Conservation (phyloP, 257 asterid species). For the Linaria vulgaris region DNA sequence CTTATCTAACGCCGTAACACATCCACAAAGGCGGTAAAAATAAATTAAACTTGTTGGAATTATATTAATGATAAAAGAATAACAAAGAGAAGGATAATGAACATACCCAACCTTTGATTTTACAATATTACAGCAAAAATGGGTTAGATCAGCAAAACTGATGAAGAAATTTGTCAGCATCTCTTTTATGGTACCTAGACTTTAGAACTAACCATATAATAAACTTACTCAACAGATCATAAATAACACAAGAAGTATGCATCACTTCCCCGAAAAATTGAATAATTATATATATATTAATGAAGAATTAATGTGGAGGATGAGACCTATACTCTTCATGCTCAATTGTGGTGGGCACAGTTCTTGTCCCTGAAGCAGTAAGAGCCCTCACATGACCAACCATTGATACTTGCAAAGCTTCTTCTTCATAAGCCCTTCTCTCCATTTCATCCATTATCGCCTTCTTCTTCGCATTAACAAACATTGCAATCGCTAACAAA, state of each 20-base stretch:
- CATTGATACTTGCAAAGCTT: slow-evolving; percentile 92
- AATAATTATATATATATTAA: neutral
- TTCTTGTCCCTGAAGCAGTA: slow-evolving; percentile 65
- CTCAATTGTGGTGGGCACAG: slow-evolving; percentile 59
- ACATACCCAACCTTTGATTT: neutral
- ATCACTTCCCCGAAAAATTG: neutral
- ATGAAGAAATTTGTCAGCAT: slow-evolving; percentile 32
- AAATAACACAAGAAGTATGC: neutral
- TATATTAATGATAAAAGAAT: no score
- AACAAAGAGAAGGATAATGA: neutral
- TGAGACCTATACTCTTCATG: slow-evolving; percentile 47
- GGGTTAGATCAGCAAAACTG: slow-evolving; percentile 28
- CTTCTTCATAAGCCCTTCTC: slow-evolving; percentile 91
- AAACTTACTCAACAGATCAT: slow-evolving; percentile 28
- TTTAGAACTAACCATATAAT: slow-evolving; percentile 22
- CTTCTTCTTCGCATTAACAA: slow-evolving; percentile 75
- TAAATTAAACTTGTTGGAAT: no score
- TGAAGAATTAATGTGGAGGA: slow-evolving; percentile 18
- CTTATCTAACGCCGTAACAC: no score
- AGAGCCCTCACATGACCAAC: slow-evolving; percentile 91
- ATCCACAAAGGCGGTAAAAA: no score
- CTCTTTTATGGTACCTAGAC: slow-evolving; percentile 22
- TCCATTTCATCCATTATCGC: slow-evolving; percentile 81
- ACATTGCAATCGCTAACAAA: slow-evolving; percentile 60
- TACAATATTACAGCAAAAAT: slow-evolving; percentile 19